These are phyloP conservation scores for Phyllachora maydis DNA, from an alignment of 2,329 filamentous ascomycete genomes.

Conservation along the genomic window DNA sequence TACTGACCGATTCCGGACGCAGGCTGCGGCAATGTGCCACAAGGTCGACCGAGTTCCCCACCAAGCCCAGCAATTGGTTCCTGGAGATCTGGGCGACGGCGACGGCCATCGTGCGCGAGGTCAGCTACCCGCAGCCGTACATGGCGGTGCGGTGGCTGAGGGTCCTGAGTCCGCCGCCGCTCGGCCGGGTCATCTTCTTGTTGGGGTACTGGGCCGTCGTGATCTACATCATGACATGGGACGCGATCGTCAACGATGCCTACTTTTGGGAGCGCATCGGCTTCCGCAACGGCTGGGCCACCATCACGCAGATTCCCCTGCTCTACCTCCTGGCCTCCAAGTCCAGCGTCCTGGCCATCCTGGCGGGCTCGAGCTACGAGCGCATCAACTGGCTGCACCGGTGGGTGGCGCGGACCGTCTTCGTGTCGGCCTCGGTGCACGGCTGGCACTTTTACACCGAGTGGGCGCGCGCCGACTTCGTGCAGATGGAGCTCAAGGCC, in stretches of 20 bases:
- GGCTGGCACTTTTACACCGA: constrained; percentile 48
- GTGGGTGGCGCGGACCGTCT: constrained; percentile 49
- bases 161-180: constrained; percentile 36
- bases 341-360: constrained; percentile 33
- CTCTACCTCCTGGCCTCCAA: constrained; percentile 42
- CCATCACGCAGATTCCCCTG: constrained; percentile 41
- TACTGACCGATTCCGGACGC: constrained; percentile 1
- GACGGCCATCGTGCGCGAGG: constrained; percentile 34
- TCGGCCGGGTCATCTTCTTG: constrained; percentile 32
- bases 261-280: constrained; percentile 44
- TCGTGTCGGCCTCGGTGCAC: constrained; percentile 47
- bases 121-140: constrained; percentile 31
- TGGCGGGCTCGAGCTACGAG: constrained; percentile 46
- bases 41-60: constrained; percentile 24
- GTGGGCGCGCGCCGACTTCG: constrained; percentile 38
- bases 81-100: constrained; percentile 34
- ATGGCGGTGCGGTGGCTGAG: constrained; percentile 21
- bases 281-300: constrained; percentile 47
- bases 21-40: constrained; percentile 25
- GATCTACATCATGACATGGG: constrained; percentile 31
- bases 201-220: constrained; percentile 37
- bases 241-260: constrained; percentile 25
- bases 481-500: constrained; percentile 33
- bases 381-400: constrained; percentile 54
- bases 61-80: constrained; percentile 23